Evolutionary conservation across 1,284 basidiomycete species (phyloP).

Genomic region (Vanrija sp.): DNA sequence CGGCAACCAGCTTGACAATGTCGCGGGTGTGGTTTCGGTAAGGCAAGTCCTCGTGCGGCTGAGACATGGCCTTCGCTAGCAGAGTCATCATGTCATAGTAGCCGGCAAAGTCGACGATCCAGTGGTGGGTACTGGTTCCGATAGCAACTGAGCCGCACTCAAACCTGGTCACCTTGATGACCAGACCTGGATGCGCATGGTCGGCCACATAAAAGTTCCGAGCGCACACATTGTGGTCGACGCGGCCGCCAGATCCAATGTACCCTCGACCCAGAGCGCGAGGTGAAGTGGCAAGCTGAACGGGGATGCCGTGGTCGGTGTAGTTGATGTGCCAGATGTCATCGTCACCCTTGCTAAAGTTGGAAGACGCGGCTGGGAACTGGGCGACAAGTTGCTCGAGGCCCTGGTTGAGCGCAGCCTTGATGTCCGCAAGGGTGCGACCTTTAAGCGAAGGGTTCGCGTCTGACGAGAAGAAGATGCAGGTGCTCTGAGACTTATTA

Average conservation of each 20-base stretch:
- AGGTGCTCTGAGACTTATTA: not conserved
- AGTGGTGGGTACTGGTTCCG: slow-evolving; percentile 26
- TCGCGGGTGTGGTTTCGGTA: not conserved
- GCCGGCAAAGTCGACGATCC: slow-evolving; percentile 26
- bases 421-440: not conserved
- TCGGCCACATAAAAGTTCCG: not conserved
- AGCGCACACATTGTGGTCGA: not conserved
- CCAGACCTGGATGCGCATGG: not conserved
- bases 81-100: not conserved
- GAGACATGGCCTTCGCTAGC: not conserved
- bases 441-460: not conserved
- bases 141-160: not conserved
- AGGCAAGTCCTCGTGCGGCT: not conserved
- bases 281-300: not conserved
- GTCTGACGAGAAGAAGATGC: not conserved
- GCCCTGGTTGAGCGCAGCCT: not conserved
- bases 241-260: not conserved
- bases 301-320: not conserved
- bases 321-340: not conserved
- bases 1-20: not conserved
- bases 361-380: not conserved
- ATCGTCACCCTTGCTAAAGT: not conserved
- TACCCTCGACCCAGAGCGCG: not conserved
- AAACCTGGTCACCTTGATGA: not conserved
- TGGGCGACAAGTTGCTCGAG: not conserved